Base-by-base conservation (phyloP, 306 rosid species). In the Cicer pinnatifidum region DNA sequence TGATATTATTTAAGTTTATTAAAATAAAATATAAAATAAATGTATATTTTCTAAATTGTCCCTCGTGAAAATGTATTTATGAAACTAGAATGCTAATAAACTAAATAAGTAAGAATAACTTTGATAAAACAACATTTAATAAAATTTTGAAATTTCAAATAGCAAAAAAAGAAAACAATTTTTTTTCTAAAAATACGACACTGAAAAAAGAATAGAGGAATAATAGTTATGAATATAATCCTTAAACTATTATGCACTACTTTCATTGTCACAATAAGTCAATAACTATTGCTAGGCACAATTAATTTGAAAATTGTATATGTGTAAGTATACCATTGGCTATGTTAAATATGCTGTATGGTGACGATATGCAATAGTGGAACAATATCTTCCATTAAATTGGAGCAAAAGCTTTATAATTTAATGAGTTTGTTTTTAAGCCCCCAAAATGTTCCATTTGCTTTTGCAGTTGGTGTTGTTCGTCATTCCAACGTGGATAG, bases 401-500 rank as follows among this genome's bases (percentile, higher is more conserved):
- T 19, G 53, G 67, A 58, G 9, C 7, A 38, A 39, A 39, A 70
- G 60, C 44, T 40, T 40, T 40, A 40, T 59, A 28, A 28, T 59
- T 59, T 19, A 64, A 64, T 9, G 50, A 38, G 4, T 64, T 64
- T 17, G 35, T 43, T 64, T 64, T 41, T 33, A 64, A 40, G 15
- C 12, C n/a, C 48, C 6, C 69, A 40, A 64, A 64, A 43, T 64
- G 69, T 64, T 41, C 51, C 15, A 40, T 15, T 5, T 50, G 9
- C 56, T 50, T 46, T 50, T n/a, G 56, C 20, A 50, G 19, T 15
- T 50, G 12, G 56, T 50, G 56, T 50, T n/a, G 13, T 64, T 39
- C 16, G 69, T 64, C 48, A 64, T 40, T 64, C 69, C 50, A 15
- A 41, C 69, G 69, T 64, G 69, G 69, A 64, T 40, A 64, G 69